phyloP scores from a whole-genome alignment of 1,139 yeast species.

The Kurtzmaniella quercitrusa region DNA sequence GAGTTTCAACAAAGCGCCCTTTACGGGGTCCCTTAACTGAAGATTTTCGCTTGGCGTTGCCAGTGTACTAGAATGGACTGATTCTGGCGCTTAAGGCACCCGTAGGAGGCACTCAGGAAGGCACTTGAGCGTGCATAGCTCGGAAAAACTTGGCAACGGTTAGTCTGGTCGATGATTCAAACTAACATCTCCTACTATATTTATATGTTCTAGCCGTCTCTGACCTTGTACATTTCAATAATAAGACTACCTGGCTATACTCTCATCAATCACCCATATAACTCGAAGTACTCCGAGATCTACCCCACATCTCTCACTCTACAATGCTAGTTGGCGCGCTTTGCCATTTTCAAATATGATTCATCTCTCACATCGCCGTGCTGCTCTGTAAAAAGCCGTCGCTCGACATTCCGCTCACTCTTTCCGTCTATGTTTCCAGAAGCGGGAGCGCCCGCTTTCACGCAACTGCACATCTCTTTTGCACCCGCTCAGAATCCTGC shows the following conservation, averaged over 20 bases:
- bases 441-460: no score
- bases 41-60: not conserved
- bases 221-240: no score
- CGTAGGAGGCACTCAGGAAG: no score
- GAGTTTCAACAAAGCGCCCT: not conserved
- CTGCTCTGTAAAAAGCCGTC: not conserved
- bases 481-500: slow-evolving; percentile 39
- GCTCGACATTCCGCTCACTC: not conserved
- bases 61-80: not conserved
- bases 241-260: no score
- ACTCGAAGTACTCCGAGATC: no score
- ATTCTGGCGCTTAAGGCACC: no score
- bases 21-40: not conserved
- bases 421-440: no score
- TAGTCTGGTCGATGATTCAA: not conserved
- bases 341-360: not conserved
- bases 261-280: no score
- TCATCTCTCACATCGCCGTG: not conserved
- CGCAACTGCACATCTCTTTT: no score
- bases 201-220: no score
- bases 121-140: not conserved
- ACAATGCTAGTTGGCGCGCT: not conserved
- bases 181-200: no score
- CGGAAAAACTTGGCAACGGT: not conserved
- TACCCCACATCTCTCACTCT: not conserved